Evolutionary conservation across 306 rosid genomes (phyloP), one percentile per base, ranked within the genome.

Genomic region (Glycine soja): DNA sequence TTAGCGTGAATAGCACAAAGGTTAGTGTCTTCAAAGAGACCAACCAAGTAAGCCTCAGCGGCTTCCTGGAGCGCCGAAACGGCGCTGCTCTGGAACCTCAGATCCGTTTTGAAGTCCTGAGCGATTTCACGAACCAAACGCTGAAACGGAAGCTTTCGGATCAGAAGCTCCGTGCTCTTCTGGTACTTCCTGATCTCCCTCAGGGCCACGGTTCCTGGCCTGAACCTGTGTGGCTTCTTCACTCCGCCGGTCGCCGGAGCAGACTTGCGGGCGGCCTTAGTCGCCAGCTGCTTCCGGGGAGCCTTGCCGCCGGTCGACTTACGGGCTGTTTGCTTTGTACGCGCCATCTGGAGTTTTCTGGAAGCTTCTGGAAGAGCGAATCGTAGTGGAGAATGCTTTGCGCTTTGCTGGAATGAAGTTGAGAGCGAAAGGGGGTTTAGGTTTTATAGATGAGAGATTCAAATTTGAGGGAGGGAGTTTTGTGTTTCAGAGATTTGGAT

Each of bases 161-260:
- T 86, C 3, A 79, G 36, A 48, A 86, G 86, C 69, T 86, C 84
- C 0, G 82, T 86, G 42, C 86, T 86, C 84, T 86, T 86, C 53
- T 82, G 89, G 10, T 86, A 86, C 84, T 86, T 86, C 6, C 89
- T 47, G 13, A 86, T 86, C 62, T 86, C 89, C 13, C 89, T 86
- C 48, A 86, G 32, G 0, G 89, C 89, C 32, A 86, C 86, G 0
- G 89, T 86, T 40, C 86, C 89, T 0, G 86, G 89, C 38, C 86
- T 79, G 82, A 86, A 82, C 2, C 86, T 34, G 68, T 86, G 89
- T 0, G 89, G 89, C 47, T 86, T 86, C 84, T 82, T 86, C 62
- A 86, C 89, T 40, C 89, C 86, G 0, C 86, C 89, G 4, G 86
- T 86, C 0, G 86, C 89, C 45, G 85, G 89, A 54, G 89, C 86